These are phyloP conservation scores for Harringtonia lauricola DNA, from an alignment of 2,329 filamentous ascomycete species.

Conservation along the genomic window DNA sequence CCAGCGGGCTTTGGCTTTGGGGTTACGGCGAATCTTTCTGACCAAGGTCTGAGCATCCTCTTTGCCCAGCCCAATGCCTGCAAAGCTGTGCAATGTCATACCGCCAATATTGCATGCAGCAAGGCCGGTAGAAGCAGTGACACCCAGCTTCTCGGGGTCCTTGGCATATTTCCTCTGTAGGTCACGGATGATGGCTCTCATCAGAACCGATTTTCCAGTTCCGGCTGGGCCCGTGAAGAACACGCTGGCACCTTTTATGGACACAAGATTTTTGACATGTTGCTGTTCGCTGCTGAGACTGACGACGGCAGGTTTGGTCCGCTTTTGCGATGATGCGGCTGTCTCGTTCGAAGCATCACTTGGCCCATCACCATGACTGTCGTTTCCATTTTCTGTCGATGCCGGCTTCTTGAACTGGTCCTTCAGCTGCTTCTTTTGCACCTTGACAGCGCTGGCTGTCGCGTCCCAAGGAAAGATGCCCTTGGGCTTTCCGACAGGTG, in stretches of 20 bases:
- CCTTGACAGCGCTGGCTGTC: slow-evolving; percentile 62
- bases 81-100: slow-evolving; percentile 90
- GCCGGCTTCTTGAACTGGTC: slow-evolving; percentile 43
- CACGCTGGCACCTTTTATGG: slow-evolving; percentile 71
- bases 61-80: slow-evolving; percentile 90
- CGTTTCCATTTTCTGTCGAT: slow-evolving; percentile 25
- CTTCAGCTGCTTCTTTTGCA: slow-evolving; percentile 65
- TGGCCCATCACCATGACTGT: slow-evolving; percentile 11
- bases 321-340: slow-evolving; percentile 10
- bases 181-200: slow-evolving; percentile 79
- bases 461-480: slow-evolving; percentile 53
- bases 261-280: slow-evolving; percentile 72
- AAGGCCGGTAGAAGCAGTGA: slow-evolving; percentile 90
- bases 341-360: neutral
- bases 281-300: slow-evolving; percentile 79
- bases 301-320: slow-evolving; percentile 39
- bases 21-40: slow-evolving; percentile 82
- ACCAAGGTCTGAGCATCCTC: slow-evolving; percentile 70
- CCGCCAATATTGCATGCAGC: slow-evolving; percentile 96
- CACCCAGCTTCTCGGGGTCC: slow-evolving; percentile 76
- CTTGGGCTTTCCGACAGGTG: slow-evolving; percentile 23
- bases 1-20: slow-evolving; percentile 84
- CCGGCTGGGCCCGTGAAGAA: slow-evolving; percentile 97
- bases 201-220: slow-evolving; percentile 93
- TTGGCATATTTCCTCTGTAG: slow-evolving; percentile 64